phyloP scores from a whole-genome alignment of 305 asterid genomes.

The Euphrasia arctica region DNA sequence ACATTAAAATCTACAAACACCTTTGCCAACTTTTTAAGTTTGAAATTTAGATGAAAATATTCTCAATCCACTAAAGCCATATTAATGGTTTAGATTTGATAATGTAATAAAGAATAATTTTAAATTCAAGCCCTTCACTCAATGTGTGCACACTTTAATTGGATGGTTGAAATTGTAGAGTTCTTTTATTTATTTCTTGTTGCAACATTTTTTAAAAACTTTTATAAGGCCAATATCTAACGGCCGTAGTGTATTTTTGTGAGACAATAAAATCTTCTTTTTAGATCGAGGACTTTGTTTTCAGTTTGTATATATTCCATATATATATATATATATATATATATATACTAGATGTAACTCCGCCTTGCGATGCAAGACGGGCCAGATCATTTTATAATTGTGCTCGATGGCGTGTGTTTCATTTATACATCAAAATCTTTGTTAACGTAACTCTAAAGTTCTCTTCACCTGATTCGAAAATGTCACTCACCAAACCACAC shows the following conservation, averaged over 20 bases:
- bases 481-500: conserved; percentile 82
- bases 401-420: no score
- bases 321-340: no score
- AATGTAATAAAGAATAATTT: neutral
- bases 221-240: no score
- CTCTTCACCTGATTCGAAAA: neutral
- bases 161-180: conserved; percentile 19
- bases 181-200: neutral
- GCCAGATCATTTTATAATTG: no score
- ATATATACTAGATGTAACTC: no score
- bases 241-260: neutral
- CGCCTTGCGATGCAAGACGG: no score
- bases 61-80: neutral
- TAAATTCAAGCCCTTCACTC: conserved; percentile 17
- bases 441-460: no score
- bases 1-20: neutral
- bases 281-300: no score
- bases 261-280: no score
- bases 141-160: conserved; percentile 21
- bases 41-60: neutral
- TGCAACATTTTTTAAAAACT: neutral
- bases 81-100: neutral
- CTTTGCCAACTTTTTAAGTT: neutral
- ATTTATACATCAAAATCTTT: no score
- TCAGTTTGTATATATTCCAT: no score